Percentiles rank a stretch among this genome's conserved stretches.
These are phyloP conservation scores for Colletotrichum lindemuthianum DNA, from an alignment of 2,329 filamentous ascomycete species.

Conservation along the genomic window DNA sequence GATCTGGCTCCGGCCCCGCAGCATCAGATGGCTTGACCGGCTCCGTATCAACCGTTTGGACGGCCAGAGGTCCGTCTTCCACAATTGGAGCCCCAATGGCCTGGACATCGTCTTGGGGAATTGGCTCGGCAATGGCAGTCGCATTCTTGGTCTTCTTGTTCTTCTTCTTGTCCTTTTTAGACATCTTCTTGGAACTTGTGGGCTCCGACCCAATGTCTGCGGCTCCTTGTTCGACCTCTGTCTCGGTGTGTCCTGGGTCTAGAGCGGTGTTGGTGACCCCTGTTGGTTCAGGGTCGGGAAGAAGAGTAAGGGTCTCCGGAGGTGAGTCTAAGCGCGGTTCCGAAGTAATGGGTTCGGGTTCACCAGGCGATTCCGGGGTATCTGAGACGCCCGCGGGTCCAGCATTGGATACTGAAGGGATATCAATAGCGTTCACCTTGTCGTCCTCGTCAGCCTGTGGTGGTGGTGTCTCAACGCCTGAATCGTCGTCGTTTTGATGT, in stretches of 20 bases:
- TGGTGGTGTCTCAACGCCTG: conserved; percentile 43
- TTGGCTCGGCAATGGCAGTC: conserved; percentile 8
- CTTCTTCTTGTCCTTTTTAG: conserved; percentile 40
- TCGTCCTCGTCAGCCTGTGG: conserved; percentile 44
- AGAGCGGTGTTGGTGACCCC: conserved; percentile 25
- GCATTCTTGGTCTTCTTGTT: conserved; percentile 30
- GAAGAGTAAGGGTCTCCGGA: conserved; percentile 7
- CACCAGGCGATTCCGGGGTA: conserved; percentile 28
- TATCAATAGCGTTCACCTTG: conserved; percentile 7
- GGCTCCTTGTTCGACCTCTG: conserved; percentile 12
- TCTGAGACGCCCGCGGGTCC: conserved; percentile 15
- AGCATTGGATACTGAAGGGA: conserved; percentile 10
- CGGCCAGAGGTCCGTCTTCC: conserved; percentile 18
- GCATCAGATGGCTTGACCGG: conserved; percentile 5
- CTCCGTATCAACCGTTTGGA: conserved; percentile 2
- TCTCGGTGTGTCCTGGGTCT: conserved; percentile 18
- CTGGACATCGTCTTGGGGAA: conserved; percentile 15
- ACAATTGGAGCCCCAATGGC: conserved; percentile 3
- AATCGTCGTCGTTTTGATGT: conserved; percentile 38
- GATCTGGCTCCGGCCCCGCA: conserved; percentile 14
- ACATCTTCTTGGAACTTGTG: conserved; percentile 37
- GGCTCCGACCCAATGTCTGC: conserved; percentile 29
- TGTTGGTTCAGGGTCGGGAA: conserved; percentile 17
- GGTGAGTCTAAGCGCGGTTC: conserved; percentile 28
- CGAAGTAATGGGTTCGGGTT: conserved; percentile 18